These are phyloP conservation scores for Sungouiella thailandica DNA, from an alignment of 805 yeast species.

Conservation along the genomic window DNA sequence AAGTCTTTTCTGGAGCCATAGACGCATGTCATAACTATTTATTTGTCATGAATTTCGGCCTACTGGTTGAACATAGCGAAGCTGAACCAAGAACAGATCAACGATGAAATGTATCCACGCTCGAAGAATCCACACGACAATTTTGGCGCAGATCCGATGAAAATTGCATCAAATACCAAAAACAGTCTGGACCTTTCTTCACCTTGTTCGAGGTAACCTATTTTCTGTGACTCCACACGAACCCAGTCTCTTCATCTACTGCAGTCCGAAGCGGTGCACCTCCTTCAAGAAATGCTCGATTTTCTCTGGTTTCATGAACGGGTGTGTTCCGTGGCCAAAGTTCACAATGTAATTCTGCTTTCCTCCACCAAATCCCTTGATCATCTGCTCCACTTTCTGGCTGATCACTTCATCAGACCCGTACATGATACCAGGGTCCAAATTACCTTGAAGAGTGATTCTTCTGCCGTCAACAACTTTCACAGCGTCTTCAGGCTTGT, in stretches of 20 bases:
- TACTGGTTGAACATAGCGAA: no score
- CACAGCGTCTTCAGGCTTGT: constrained; percentile 81
- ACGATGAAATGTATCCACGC: no score
- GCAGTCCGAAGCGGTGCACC: constrained; percentile 73
- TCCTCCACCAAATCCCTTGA: constrained; percentile 89
- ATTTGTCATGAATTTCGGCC: no score
- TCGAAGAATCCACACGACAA: no score
- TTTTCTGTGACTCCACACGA: not conserved
- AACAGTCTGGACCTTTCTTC: no score
- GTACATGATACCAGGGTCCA: constrained; percentile 93
- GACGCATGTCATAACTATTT: no score
- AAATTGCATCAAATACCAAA: no score
- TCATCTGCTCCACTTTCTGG: constrained; percentile 80
- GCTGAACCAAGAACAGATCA: no score
- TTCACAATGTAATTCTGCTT: constrained; percentile 87
- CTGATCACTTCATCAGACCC: constrained; percentile 82
- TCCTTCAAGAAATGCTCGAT: constrained; percentile 81
- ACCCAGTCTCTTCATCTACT: constrained; percentile 12
- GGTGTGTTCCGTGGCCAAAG: constrained; percentile 98
- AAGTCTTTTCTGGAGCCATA: no score
- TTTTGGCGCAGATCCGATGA: no score
- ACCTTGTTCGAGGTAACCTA: no score
- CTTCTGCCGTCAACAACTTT: constrained; percentile 63
- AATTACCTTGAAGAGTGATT: constrained; percentile 86
- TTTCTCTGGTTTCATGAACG: constrained; percentile 92